Evolutionary conservation across 164 flowering plant species (phyloP), one percentile per base, ranked within the genome.

Genomic region (Tetrastigma voinierianum): DNA sequence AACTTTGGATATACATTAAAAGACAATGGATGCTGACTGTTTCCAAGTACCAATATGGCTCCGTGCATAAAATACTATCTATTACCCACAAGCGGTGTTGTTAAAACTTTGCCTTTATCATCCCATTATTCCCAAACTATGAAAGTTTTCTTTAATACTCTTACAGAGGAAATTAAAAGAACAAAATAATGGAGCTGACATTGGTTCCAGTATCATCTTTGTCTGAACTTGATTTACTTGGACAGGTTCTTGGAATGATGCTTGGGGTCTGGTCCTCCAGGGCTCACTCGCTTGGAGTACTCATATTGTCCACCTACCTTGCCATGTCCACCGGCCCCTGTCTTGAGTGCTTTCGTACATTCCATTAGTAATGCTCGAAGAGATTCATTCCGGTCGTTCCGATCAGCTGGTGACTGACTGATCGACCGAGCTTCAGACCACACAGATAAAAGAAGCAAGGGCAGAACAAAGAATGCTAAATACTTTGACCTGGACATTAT

Each of bases 191-290:
- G n/a, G n/a, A n/a, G n/a, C n/a, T n/a, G n/a, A n/a, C n/a, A n/a
- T n/a, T n/a, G n/a, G n/a, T n/a, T n/a, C n/a, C n/a, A n/a, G n/a
- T n/a, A n/a, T n/a, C n/a, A n/a, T n/a, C 40, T 4, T 32, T 4
- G 40, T 7, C 6, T 20, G 47, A 63, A 59, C 18, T 18, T 18
- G 11, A 13, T n/a, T 51, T 13, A 18, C 24, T 13, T 19, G 21
- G 53, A 15, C 4, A 44, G 51, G 12, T n/a, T 21, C 25, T 59
- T 5, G 13, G 40, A 65, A 18, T 72, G 76, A 53, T 76, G 76
- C 16, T 57, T 32, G 6, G 76, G 80, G 52, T 76, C 76, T 0
- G 80, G 73, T 9, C 80, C 76, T 14, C 74, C 72, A 15, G 80
- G 80, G 57, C 76, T 76, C 3, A 25, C 54, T 57, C 76, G 62